Evolutionary conservation across 2,329 filamentous ascomycete species (phyloP), one percentile per base, ranked within the genome.

Genomic region (Fusarium pseudocircinatum): DNA sequence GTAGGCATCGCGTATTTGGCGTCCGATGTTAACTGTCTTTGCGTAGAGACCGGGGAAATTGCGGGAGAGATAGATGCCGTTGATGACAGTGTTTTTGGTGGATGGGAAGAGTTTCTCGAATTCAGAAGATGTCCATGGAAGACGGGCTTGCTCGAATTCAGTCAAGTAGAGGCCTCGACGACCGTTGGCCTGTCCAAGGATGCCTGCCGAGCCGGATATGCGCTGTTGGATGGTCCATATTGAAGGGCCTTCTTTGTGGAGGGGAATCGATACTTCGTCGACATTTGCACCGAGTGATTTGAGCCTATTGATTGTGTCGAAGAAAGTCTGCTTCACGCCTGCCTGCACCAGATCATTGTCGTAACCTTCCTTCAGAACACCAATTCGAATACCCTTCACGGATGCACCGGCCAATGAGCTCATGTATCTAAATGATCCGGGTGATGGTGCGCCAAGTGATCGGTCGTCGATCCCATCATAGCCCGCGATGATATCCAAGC

Each of bases 61-160:
- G 76, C 15, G 84, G 78, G 40, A 79, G 0, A 87, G 81, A 57
- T 88, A 88, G 0, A 85, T 73, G 1, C 86, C 87, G 54, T 88
- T 87, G 53, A 88, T 83, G 52, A 87, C 84, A 8, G 87, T 87
- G 70, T 89, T 89, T 69, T 88, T 88, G 0, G 87, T 88, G 1
- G 85, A 85, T 20, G 82, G 85, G 73, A 87, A 88, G 3, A 87
- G 82, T 40, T 86, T 84, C 43, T 87, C 82, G 77, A 88, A 90
- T 58, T 83, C 85, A 12, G 84, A 80, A 30, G 84, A 80, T 2
- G 81, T 84, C 82, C 84, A 85, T 0, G 84, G 84, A 9, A 86
- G 82, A 26, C 87, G 81, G 7, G 84, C 81, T 10, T 81, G 76
- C 67, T 89, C 87, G 39, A 89, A 83, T n/a, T 87, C 84, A 2